A percentile compares a stretch with the other conserved stretches of the same genome.
Conservation (phyloP, 2,329 filamentous ascomycete species). For the Pseudopyricularia cyperi region DNA sequence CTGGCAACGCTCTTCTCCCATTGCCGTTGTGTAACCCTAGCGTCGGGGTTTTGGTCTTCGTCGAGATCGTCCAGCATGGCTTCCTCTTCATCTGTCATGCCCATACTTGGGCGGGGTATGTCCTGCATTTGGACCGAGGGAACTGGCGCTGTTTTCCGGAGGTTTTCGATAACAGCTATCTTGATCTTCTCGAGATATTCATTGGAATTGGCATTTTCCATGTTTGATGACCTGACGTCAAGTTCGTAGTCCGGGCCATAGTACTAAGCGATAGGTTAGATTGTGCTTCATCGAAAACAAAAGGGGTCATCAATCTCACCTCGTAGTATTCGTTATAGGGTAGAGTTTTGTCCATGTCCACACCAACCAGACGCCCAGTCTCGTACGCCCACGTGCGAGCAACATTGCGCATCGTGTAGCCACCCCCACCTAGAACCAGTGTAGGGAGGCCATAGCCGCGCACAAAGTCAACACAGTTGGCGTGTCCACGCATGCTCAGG, state of each 20-base stretch:
- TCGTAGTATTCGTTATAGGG: conserved; percentile 96
- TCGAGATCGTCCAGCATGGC: conserved; percentile 58
- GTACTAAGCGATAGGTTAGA: conserved; percentile 40
- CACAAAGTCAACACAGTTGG: conserved; percentile 84
- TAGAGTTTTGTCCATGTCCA: conserved; percentile 68
- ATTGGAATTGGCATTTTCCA: conserved; percentile 80
- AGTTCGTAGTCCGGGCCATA: conserved; percentile 86
- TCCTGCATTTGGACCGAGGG: conserved; percentile 90
- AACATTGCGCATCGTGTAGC: conserved; percentile 95
- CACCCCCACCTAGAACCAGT: conserved; percentile 87
- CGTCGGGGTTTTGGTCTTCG: conserved; percentile 76
- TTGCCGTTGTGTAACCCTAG: conserved; percentile 65
- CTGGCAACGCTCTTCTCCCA: conserved; percentile 70
- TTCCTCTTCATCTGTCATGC: conserved; percentile 54
- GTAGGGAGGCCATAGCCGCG: conserved; percentile 77
- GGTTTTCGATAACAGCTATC: conserved; percentile 69
- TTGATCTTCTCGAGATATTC: conserved; percentile 76
- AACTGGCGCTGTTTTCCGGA: conserved; percentile 72
- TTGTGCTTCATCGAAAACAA: background rate
- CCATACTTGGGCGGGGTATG: conserved; percentile 47
- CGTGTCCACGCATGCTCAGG: conserved; percentile 90
- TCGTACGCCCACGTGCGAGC: conserved; percentile 96
- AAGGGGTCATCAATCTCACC: conserved; percentile 23
- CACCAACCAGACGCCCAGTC: conserved; percentile 76
- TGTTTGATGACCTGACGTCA: conserved; percentile 76